phyloP scores from a whole-genome alignment of 1,139 yeast genomes.

The Zygoascus hellenicus region DNA sequence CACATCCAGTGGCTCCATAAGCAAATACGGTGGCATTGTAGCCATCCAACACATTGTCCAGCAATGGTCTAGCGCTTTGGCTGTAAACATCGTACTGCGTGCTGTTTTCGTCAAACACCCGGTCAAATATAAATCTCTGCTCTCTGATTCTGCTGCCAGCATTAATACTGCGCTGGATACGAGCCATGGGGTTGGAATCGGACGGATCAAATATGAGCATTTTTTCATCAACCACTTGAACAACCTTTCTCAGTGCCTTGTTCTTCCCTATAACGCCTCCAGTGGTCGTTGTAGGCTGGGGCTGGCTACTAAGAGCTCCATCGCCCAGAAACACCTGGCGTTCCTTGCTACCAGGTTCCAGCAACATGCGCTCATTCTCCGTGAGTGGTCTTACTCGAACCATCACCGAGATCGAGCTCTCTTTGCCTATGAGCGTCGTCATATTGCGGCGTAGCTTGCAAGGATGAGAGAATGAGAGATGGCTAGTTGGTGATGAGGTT shows the following conservation, averaged over 20 bases:
- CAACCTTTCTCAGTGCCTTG: slow-evolving; percentile 51
- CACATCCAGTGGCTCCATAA: slow-evolving; percentile 97
- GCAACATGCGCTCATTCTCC: slow-evolving; percentile 43
- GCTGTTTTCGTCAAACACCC: slow-evolving; percentile 59
- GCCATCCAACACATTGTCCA: slow-evolving; percentile 75
- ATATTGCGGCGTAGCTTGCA: not conserved
- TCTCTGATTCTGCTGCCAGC: slow-evolving; percentile 54
- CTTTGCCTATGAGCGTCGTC: slow-evolving; percentile 31
- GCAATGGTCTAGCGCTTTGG: slow-evolving; percentile 61
- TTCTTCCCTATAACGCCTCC: slow-evolving; percentile 36
- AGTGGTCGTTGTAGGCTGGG: slow-evolving; percentile 12
- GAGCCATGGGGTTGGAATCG: slow-evolving; percentile 59
- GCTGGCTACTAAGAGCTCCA: slow-evolving; percentile 40
- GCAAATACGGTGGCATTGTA: slow-evolving; percentile 91
- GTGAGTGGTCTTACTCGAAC: slow-evolving; percentile 81
- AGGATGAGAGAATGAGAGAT: no score
- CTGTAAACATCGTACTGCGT: slow-evolving; percentile 63
- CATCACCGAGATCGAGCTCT: slow-evolving; percentile 70
- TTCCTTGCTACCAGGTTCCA: slow-evolving; percentile 28
- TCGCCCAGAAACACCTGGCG: slow-evolving; percentile 47
- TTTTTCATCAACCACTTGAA: slow-evolving; percentile 79
- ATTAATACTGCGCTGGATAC: slow-evolving; percentile 50
- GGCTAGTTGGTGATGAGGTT: no score
- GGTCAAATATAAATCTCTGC: slow-evolving; percentile 77
- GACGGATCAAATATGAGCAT: slow-evolving; percentile 91